Conservation (phyloP, 2,329 filamentous ascomycete species). For the Orbilia javanica region DNA sequence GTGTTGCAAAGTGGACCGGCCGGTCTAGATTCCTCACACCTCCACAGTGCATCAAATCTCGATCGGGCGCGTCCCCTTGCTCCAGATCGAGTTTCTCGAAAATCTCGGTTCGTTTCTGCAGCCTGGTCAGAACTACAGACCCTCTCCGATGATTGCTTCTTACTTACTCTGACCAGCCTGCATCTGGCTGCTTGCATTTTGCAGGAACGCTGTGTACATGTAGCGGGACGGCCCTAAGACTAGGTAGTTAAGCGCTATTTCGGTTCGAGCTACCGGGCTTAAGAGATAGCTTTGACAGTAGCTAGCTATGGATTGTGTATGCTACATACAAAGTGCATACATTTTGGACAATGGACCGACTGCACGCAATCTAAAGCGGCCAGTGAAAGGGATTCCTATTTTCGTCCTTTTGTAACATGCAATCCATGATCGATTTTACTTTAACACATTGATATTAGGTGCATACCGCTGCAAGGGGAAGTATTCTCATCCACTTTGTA, state of each 20-base stretch:
- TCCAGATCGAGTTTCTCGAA: background rate
- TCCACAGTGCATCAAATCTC: background rate
- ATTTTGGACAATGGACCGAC: background rate
- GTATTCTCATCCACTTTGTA: conserved; percentile 19
- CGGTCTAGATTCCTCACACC: conserved; percentile 25
- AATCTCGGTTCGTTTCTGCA: conserved; percentile 13
- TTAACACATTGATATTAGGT: conserved; percentile 5
- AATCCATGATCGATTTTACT: conserved; percentile 26
- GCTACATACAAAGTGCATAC: no score
- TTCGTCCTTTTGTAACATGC: conserved; percentile 17
- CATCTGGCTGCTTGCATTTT: background rate
- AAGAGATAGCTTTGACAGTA: no score
- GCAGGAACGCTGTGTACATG: conserved; percentile 13
- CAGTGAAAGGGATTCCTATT: conserved; percentile 13
- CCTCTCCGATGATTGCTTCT: background rate
- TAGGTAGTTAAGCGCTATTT: conserved; percentile 55
- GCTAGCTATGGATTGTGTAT: no score
- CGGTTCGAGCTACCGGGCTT: conserved; percentile 25
- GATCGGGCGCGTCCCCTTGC: conserved; percentile 3
- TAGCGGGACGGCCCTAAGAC: conserved; percentile 49
- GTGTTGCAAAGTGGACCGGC: background rate
- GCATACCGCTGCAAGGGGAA: conserved; percentile 51
- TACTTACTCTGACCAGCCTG: no score
- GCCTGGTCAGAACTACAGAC: background rate
- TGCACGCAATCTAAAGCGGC: background rate